A percentile compares a stretch with the other conserved stretches of the same genome.
Evolutionary conservation across 768 basidiomycete genomes (phyloP).

Genomic region (Kwoniella sp.): DNA sequence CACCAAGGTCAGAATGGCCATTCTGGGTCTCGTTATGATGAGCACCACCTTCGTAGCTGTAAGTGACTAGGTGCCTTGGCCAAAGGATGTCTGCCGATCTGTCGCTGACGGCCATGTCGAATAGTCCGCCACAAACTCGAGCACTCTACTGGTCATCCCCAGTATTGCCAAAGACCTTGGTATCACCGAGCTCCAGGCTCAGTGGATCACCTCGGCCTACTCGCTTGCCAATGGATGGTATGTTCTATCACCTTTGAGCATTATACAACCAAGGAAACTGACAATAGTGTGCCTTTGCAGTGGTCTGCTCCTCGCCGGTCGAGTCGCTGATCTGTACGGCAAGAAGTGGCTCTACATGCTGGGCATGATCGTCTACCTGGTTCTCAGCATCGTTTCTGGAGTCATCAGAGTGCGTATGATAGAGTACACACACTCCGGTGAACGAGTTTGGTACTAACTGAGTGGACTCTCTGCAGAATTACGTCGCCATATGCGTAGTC

Average conservation of each 20-base stretch:
- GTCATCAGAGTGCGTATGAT: conserved; percentile 21
- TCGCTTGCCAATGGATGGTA: conserved; percentile 22
- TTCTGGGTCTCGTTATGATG: conserved; percentile 19
- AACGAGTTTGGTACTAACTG: not conserved
- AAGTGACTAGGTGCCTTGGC: not conserved
- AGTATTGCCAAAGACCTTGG: conserved; percentile 24
- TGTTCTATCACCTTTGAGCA: not conserved
- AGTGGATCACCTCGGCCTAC: conserved; percentile 31
- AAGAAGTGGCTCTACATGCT: conserved; percentile 68
- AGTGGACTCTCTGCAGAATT: conserved; percentile 9
- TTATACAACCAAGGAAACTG: not conserved
- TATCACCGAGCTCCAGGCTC: conserved; percentile 22
- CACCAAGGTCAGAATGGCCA: conserved; percentile 5
- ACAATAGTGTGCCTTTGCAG: not conserved
- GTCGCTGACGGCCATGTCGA: not conserved
- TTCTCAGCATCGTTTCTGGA: conserved; percentile 61
- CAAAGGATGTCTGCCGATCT: not conserved
- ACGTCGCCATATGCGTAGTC: conserved; percentile 31
- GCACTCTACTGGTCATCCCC: conserved; percentile 19
- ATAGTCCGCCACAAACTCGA: conserved; percentile 19
- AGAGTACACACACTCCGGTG: conserved; percentile 20
- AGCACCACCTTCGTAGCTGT: conserved; percentile 25
- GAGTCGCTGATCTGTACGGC: conserved; percentile 60
- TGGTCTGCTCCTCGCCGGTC: conserved; percentile 43
- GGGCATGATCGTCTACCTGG: conserved; percentile 63